Percentiles rank a stretch among this genome's conserved stretches.
Conservation (phyloP, 345 rosid genomes). For the Corymbia maculata region DNA sequence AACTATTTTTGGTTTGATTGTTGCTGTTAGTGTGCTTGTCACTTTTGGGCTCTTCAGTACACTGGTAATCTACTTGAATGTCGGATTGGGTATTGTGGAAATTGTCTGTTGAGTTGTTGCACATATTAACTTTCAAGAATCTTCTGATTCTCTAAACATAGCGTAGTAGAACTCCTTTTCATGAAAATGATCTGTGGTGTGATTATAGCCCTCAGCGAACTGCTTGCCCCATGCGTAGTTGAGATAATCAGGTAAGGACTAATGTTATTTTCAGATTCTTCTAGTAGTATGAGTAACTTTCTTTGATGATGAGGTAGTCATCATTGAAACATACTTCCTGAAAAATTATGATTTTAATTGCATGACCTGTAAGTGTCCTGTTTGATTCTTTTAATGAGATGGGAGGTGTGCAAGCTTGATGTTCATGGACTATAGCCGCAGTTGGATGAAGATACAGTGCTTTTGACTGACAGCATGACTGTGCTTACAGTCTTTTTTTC, state of each 20-base stretch:
- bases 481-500: neutral
- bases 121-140: neutral
- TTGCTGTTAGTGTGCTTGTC: neutral
- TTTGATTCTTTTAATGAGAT: neutral
- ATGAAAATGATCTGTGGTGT: neutral
- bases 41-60: neutral
- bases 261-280: neutral
- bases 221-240: neutral
- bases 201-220: neutral
- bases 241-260: neutral
- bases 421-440: neutral
- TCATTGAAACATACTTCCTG: neutral
- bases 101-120: neutral
- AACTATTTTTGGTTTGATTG: neutral
- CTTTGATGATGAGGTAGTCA: neutral
- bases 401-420: neutral
- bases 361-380: neutral
- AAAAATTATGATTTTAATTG: neutral
- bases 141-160: neutral
- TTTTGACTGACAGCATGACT: neutral
- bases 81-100: neutral
- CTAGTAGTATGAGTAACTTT: neutral
- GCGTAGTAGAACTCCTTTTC: neutral
- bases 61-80: neutral
- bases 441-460: neutral